Percentiles rank a stretch among this genome's conserved stretches.
These are phyloP conservation scores for Agrostemma githago DNA, from an alignment of 148 eudicot genomes.

Conservation along the genomic window DNA sequence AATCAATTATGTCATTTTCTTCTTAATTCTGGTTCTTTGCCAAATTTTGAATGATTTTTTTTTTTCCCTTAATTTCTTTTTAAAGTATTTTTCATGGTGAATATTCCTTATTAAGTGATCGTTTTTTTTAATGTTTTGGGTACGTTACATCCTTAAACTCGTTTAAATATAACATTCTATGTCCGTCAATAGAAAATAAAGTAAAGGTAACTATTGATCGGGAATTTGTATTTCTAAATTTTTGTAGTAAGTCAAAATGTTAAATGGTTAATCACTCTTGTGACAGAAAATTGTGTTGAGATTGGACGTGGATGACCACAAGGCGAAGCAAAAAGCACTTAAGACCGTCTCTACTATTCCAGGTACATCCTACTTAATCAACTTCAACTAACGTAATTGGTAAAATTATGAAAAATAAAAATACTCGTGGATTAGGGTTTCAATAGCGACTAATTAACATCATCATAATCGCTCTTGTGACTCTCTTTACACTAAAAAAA, in stretches of 20 bases:
- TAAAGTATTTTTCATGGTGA: not conserved
- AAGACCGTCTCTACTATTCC: not conserved
- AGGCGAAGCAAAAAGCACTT: not conserved
- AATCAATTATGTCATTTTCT: too few relatives aligned
- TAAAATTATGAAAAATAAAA: too few relatives aligned
- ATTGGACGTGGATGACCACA: not conserved
- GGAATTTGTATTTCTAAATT: too few relatives aligned
- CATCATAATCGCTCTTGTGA: too few relatives aligned
- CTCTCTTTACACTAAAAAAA: too few relatives aligned
- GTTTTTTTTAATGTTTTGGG: too few relatives aligned
- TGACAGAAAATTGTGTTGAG: not conserved
- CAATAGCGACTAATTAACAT: not conserved
- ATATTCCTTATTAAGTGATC: too few relatives aligned
- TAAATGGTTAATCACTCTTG: not conserved
- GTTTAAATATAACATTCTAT: too few relatives aligned
- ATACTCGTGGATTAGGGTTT: not conserved
- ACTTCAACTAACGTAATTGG: not conserved
- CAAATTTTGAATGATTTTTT: not conserved
- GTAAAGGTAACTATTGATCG: too few relatives aligned
- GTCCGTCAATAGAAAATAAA: too few relatives aligned
- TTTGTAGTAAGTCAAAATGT: too few relatives aligned
- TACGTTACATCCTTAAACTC: too few relatives aligned
- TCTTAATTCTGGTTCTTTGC: not conserved
- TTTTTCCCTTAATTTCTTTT: not conserved
- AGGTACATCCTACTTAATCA: not conserved